Conservation (phyloP, 768 basidiomycete genomes). For the Cystobasidium tubakii region DNA sequence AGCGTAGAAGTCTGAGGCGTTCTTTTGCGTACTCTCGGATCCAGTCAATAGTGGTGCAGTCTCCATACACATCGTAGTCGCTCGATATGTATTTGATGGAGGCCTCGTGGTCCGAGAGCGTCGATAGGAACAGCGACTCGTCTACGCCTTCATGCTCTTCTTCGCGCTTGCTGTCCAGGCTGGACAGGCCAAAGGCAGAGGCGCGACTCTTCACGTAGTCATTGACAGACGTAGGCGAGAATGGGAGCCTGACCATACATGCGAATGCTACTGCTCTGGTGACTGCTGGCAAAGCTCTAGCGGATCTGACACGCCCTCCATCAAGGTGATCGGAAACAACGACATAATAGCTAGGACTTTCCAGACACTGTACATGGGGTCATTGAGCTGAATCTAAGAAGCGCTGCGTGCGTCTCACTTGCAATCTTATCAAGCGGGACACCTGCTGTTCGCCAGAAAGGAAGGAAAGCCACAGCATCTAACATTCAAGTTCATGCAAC, state of each 20-base stretch:
- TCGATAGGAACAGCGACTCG: not conserved
- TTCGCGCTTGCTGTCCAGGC: not conserved
- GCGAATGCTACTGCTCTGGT: not conserved
- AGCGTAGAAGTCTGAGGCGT: not conserved
- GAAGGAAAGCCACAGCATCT: not conserved
- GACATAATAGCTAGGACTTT: not conserved
- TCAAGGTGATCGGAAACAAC: not conserved
- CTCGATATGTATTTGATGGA: slow-evolving; percentile 5
- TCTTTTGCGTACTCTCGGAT: slow-evolving; percentile 9
- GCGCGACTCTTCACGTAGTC: slow-evolving; percentile 9
- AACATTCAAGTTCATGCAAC: not conserved
- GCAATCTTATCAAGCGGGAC: no score
- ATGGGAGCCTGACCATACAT: slow-evolving; percentile 4
- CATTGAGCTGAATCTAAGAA: no score
- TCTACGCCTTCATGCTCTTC: not conserved
- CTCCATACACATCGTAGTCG: slow-evolving; percentile 10
- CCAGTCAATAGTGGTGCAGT: slow-evolving; percentile 29
- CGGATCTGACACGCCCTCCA: not conserved
- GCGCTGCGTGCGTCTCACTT: no score
- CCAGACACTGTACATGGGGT: no score
- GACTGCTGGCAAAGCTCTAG: not conserved
- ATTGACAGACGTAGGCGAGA: slow-evolving; percentile 14
- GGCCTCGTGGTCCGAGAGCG: not conserved
- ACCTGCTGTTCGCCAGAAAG: no score
- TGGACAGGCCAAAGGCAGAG: not conserved